These are phyloP conservation scores for Fusarium fujikuroi DNA, from an alignment of 2,329 filamentous ascomycete species.

Conservation along the genomic window DNA sequence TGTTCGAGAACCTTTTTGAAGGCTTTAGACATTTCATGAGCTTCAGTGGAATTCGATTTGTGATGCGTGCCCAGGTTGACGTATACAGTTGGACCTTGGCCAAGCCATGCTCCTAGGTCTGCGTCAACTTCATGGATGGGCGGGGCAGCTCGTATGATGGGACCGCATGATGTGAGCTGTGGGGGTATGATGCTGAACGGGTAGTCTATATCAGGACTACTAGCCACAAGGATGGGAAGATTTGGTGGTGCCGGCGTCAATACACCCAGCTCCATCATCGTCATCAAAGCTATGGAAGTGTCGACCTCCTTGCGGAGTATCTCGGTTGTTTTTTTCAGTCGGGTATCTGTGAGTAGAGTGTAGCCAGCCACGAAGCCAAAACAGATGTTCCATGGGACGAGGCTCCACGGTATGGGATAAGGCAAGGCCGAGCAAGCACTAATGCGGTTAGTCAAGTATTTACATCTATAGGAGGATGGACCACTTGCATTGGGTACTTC, in stretches of 20 bases:
- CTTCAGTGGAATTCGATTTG: neutral
- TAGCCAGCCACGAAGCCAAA: neutral
- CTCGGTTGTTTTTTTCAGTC: neutral
- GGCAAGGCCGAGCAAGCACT: neutral
- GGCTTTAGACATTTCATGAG: neutral
- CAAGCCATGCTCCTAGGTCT: neutral
- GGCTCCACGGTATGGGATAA: neutral
- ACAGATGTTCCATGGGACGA: neutral
- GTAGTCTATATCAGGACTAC: neutral
- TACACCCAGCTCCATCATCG: neutral
- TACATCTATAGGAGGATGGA: fast-evolving
- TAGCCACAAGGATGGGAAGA: neutral
- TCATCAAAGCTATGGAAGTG: neutral
- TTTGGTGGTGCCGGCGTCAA: neutral
- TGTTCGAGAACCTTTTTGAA: neutral
- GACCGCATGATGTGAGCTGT: neutral
- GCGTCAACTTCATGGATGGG: neutral
- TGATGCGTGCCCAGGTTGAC: neutral
- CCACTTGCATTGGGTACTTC: neutral
- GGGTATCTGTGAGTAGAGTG: neutral
- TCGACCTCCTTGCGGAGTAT: neutral
- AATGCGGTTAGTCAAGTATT: fast-evolving
- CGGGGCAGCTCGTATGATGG: neutral
- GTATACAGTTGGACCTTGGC: neutral
- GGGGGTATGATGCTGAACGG: neutral